These are phyloP conservation scores for Colletotrichum destructivum DNA, from an alignment of 2,329 filamentous ascomycete genomes.

Conservation along the genomic window DNA sequence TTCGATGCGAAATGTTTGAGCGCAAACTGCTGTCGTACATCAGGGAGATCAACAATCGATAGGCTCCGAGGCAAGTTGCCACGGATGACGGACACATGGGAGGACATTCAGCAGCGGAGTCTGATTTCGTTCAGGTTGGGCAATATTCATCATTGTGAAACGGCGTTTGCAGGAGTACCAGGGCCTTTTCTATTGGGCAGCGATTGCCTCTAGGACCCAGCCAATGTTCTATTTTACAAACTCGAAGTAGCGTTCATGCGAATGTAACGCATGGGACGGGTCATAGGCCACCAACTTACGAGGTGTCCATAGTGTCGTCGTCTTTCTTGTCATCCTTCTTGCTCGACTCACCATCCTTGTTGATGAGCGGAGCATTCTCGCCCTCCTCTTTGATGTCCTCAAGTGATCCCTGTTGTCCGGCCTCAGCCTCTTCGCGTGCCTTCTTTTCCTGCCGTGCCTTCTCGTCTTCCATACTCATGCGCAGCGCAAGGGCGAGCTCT, in stretches of 20 bases:
- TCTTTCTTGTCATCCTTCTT: slow-evolving; percentile 62
- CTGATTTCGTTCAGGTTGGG: slow-evolving; percentile 12
- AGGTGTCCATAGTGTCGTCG: slow-evolving; percentile 92
- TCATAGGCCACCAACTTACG: slow-evolving; percentile 61
- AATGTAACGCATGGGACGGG: slow-evolving; percentile 1
- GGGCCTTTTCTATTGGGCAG: slow-evolving; percentile 39
- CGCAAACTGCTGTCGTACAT: slow-evolving; percentile 86
- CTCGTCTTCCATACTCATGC: slow-evolving; percentile 99
- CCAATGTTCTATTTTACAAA: slow-evolving; percentile 43
- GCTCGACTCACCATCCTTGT: slow-evolving; percentile 66
- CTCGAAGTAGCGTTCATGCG: slow-evolving; percentile 33
- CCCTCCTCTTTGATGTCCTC: slow-evolving; percentile 87
- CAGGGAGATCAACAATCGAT: slow-evolving; percentile 77
- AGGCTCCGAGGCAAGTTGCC: slow-evolving; percentile 35
- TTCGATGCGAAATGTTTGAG: slow-evolving; percentile 96
- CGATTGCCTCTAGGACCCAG: slow-evolving; percentile 31
- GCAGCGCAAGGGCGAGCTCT: slow-evolving; percentile 91
- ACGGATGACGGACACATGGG: neutral
- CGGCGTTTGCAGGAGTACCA: slow-evolving; percentile 40
- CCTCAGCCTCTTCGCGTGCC: slow-evolving; percentile 81
- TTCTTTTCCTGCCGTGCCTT: slow-evolving; percentile 93
- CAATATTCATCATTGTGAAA: slow-evolving; percentile 14
- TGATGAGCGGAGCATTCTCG: slow-evolving; percentile 76
- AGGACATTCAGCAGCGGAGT: neutral
- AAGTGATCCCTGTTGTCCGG: slow-evolving; percentile 81